phyloP scores from a whole-genome alignment of 139 green algal genomes.

The Tetradesmus obliquus region DNA sequence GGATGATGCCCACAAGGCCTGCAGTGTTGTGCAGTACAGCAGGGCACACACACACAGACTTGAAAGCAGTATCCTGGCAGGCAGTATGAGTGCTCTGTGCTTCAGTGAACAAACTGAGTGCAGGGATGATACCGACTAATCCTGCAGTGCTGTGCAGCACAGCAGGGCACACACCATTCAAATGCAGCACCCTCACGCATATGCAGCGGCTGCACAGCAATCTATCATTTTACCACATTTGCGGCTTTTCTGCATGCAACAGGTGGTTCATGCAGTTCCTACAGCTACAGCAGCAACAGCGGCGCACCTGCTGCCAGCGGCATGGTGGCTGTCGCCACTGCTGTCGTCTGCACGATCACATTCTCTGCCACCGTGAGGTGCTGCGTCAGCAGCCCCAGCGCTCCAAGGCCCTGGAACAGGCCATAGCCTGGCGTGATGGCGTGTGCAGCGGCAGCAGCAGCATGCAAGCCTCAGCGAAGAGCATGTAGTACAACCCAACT shows the following conservation, averaged over 20 bases:
- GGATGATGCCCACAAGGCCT: slow-evolving; percentile 71
- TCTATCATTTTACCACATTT: no score
- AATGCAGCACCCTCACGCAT: no score
- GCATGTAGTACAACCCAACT: no score
- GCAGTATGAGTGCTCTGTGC: no score
- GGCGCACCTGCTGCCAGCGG: slow-evolving; percentile 22
- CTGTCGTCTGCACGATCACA: slow-evolving; percentile 74
- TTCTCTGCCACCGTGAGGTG: slow-evolving; percentile 66
- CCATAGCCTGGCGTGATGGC: slow-evolving; percentile 50
- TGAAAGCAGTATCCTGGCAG: slow-evolving; percentile 57
- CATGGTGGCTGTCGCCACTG: slow-evolving; percentile 75
- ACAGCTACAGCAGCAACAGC: background rate
- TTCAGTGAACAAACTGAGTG: slow-evolving; percentile 56
- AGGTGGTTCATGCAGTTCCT: background rate
- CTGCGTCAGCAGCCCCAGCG: slow-evolving; percentile 29
- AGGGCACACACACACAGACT: slow-evolving; percentile 62
- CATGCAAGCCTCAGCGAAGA: no score
- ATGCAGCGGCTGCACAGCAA: no score
- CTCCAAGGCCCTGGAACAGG: slow-evolving; percentile 58
- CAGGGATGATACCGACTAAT: slow-evolving; percentile 69
- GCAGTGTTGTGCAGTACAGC: slow-evolving; percentile 46
- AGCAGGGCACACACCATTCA: slow-evolving; percentile 56
- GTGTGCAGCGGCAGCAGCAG: no score
- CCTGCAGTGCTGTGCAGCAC: slow-evolving; percentile 47
- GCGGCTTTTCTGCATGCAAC: no score